Percentiles rank a stretch among this genome's conserved stretches.
phyloP scores from a whole-genome alignment of 2,329 filamentous ascomycete genomes.

The Sporothrix phasma region DNA sequence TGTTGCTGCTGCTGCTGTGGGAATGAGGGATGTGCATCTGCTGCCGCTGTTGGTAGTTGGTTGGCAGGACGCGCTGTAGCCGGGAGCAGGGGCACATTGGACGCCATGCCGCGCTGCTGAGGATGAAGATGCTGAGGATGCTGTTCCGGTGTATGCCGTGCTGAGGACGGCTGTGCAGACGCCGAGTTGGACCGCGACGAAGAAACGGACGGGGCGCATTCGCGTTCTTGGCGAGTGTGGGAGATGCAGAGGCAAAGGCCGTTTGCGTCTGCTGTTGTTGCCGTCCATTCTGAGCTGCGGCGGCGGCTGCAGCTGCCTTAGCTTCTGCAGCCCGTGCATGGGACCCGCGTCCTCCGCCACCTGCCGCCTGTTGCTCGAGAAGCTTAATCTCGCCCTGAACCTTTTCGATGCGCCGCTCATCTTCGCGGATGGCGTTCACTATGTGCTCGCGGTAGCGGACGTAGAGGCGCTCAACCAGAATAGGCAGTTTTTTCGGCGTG shows the following conservation, averaged over 20 bases:
- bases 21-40: not conserved
- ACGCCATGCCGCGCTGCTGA: not conserved
- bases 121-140: too few relatives aligned
- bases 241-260: not conserved
- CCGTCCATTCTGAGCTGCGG: conserved; percentile 3
- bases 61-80: conserved; percentile 2
- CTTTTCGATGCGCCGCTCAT: conserved; percentile 57
- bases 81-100: conserved; percentile 3
- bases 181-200: not conserved
- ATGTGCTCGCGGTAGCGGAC: conserved; percentile 60
- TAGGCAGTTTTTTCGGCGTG: conserved; percentile 57
- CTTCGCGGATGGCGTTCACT: conserved; percentile 59
- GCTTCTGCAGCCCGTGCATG: conserved; percentile 4
- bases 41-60: not conserved
- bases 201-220: not conserved
- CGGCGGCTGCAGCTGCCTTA: not conserved
- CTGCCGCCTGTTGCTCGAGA: conserved; percentile 42
- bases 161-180: not conserved
- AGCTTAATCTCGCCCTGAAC: conserved; percentile 59
- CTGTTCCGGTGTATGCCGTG: not conserved
- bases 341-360: conserved; percentile 6
- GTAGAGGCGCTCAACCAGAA: conserved; percentile 65
- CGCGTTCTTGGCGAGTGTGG: not conserved
- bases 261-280: conserved; percentile 2
- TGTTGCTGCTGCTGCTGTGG: not conserved